Percentiles rank a stretch among this genome's conserved stretches.
These are phyloP conservation scores for Ascosphaera pollenicola DNA, from an alignment of 2,329 filamentous ascomycete genomes.

Conservation along the genomic window DNA sequence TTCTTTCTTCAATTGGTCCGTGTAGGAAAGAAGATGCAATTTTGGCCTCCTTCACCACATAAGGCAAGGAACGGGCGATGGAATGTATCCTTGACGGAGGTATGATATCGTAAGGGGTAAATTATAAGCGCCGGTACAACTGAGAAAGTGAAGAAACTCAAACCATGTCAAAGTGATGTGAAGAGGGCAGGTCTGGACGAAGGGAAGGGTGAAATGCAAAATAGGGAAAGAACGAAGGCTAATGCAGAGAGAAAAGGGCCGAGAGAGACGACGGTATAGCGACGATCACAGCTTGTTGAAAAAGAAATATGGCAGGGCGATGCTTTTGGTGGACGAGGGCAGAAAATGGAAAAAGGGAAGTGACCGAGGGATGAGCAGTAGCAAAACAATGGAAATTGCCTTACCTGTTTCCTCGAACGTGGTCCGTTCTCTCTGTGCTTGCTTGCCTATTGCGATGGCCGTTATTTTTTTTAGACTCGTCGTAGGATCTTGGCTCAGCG, in stretches of 20 bases:
- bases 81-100: not conserved
- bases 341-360: not conserved
- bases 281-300: not conserved
- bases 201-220: not conserved
- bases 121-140: not conserved
- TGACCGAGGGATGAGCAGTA: not conserved
- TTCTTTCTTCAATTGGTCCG: not conserved
- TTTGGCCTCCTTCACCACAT: not conserved
- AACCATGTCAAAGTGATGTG: not conserved
- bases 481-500: not conserved
- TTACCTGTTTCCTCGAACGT: not conserved
- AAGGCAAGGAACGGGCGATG: not conserved
- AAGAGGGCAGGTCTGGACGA: not conserved
- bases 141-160: not conserved
- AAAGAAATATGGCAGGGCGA: not conserved
- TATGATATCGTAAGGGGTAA: not conserved
- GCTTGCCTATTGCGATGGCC: not conserved
- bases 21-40: not conserved
- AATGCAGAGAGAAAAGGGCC: not conserved
- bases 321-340: not conserved
- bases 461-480: not conserved
- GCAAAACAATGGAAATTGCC: not conserved
- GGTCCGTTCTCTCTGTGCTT: not conserved
- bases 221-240: not conserved
- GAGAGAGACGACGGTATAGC: not conserved